Conservation (phyloP, 352 stramenopile genomes). For the Lagenidium giganteum region DNA sequence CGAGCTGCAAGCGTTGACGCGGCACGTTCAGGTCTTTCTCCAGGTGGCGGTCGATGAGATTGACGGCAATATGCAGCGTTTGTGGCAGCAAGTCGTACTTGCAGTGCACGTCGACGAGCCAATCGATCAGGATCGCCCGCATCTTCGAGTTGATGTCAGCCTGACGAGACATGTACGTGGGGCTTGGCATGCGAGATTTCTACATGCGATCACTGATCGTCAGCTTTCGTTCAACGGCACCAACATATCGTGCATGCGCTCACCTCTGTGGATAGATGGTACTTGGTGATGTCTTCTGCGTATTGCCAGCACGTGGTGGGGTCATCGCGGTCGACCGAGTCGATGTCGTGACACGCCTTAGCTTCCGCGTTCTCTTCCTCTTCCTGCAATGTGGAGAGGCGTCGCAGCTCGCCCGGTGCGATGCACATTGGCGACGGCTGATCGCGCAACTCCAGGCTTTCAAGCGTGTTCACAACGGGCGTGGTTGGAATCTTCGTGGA, state of each 20-base stretch:
- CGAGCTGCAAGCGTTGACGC: slow-evolving; percentile 91
- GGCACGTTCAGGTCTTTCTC: slow-evolving; percentile 62
- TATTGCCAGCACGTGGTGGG: slow-evolving; percentile 71
- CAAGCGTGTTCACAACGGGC: slow-evolving; percentile 27
- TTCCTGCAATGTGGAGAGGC: slow-evolving; percentile 20
- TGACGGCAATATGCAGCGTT: slow-evolving; percentile 81
- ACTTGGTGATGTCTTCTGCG: slow-evolving; percentile 77
- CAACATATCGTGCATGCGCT: too few relatives aligned
- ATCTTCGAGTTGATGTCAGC: slow-evolving; percentile 99
- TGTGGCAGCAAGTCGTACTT: slow-evolving; percentile 79
- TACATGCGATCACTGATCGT: slow-evolving; percentile 4
- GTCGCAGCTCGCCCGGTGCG: slow-evolving; percentile 6
- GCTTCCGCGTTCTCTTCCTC: slow-evolving; percentile 18
- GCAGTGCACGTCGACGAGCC: slow-evolving; percentile 93
- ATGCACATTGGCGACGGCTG: slow-evolving; percentile 22
- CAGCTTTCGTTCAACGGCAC: neutral
- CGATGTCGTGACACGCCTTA: slow-evolving; percentile 84
- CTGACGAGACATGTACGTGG: slow-evolving; percentile 86
- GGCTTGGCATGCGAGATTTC: slow-evolving; percentile 55
- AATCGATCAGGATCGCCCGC: slow-evolving; percentile 99
- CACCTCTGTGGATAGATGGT: slow-evolving; percentile 70
- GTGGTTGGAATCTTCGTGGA: slow-evolving; percentile 23
- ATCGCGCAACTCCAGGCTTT: slow-evolving; percentile 25
- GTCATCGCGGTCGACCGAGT: slow-evolving; percentile 65
- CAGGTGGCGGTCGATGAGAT: slow-evolving; percentile 79